Evolutionary conservation across 192 early-diverging fungal genomes (phyloP).

Genomic region (Coemansia sp.): DNA sequence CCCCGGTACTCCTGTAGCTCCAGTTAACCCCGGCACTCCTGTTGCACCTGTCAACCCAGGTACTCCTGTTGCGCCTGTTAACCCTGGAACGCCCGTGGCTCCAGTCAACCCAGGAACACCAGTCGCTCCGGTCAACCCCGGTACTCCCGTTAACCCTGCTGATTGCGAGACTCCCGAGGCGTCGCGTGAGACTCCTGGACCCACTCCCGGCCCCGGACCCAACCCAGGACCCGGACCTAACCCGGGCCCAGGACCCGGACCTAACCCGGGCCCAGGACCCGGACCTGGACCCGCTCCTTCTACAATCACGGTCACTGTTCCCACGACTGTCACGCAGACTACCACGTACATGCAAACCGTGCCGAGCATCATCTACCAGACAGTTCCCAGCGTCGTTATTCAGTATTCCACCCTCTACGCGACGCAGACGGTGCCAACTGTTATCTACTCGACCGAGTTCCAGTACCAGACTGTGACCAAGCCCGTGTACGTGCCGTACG

Average conservation of each 20-base stretch:
- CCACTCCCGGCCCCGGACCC: conserved; percentile 11
- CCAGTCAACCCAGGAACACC: conserved; percentile 7
- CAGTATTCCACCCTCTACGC: conserved; percentile 29
- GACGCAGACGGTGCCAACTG: conserved; percentile 31
- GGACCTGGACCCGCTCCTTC: background rate
- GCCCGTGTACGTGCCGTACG: conserved; percentile 54
- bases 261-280: background rate
- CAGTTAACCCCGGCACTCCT: background rate
- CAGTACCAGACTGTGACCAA: conserved; percentile 47
- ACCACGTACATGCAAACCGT: conserved; percentile 39
- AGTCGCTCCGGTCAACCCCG: background rate
- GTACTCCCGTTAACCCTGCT: conserved; percentile 6
- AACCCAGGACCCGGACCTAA: background rate
- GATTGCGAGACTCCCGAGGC: conserved; percentile 18
- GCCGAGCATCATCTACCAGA: conserved; percentile 40
- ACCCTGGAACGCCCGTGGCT: background rate
- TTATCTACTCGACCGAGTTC: conserved; percentile 40
- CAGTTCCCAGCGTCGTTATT: conserved; percentile 29
- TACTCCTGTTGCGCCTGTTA: background rate
- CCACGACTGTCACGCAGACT: conserved; percentile 35
- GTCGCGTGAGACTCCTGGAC: conserved; percentile 3
- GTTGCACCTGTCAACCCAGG: background rate
- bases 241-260: background rate
- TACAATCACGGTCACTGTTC: conserved; percentile 26
- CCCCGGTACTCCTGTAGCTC: background rate